These are phyloP conservation scores for Lactarius hengduanensis DNA, from an alignment of 768 basidiomycete genomes.

Conservation along the genomic window DNA sequence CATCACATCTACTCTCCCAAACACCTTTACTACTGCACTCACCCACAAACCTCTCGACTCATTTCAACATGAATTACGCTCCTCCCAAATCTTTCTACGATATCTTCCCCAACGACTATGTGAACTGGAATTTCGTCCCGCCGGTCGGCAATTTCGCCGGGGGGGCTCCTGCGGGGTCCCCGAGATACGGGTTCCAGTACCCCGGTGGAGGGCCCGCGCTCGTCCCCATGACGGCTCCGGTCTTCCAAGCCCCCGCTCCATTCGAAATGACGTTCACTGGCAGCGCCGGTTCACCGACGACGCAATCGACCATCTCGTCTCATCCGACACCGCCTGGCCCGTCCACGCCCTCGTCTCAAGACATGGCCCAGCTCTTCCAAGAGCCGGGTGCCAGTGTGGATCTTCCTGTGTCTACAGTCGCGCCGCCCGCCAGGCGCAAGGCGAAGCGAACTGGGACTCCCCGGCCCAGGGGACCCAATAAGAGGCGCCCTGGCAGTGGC, in stretches of 20 bases:
- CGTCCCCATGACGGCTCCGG: not conserved
- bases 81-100: not conserved
- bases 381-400: no score
- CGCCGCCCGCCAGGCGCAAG: not conserved
- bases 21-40: not conserved
- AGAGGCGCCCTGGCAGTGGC: not conserved
- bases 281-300: not conserved
- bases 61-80: not conserved
- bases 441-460: not conserved
- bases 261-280: not conserved
- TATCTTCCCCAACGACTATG: not conserved
- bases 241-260: not conserved
- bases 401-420: not conserved
- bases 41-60: not conserved
- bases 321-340: not conserved
- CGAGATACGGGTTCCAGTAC: not conserved
- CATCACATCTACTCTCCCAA: not conserved
- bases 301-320: not conserved
- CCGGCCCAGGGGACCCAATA: slow-evolving; percentile 7
- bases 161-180: not conserved
- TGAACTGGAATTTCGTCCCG: not conserved
- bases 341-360: not conserved
- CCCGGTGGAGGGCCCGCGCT: not conserved
- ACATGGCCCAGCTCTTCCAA: not conserved
- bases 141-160: not conserved